Evolutionary conservation across 2,329 filamentous ascomycete species (phyloP), one percentile per base, ranked within the genome.

Genomic region (Colletotrichum destructivum): DNA sequence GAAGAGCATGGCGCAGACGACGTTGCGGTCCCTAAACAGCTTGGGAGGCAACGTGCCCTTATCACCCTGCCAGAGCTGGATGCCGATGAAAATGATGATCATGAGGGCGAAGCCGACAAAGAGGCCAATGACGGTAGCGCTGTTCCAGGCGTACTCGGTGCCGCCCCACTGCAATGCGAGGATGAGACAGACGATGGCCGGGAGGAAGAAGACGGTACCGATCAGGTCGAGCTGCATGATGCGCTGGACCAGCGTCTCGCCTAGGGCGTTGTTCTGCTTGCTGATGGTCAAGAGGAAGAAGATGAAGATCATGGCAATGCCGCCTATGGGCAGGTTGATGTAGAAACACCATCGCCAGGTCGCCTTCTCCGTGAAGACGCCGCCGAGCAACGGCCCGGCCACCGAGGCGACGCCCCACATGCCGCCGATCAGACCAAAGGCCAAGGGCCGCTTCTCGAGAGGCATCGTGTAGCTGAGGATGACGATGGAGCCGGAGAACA

Each of bases 91-190:
- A 38, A 85, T 73, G 66, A 77, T 66, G 18, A 82, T 78, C 77
- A 89, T 83, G 23, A 82, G 77, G 1, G 77, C 86, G n/a, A 83
- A 84, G 4, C 86, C 85, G 11, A 85, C 81, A 65, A 90, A 85
- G 23, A 90, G 79, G 1, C 86, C 87, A 47, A 89, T 86, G 61
- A 89, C 82, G 31, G 79, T 81, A 15, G 83, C 78, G 78, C 81
- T 83, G 68, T 77, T 81, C 88, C 88, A 91, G 4, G 88, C 62
- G 66, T 87, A 86, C 31, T 84, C 77, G 49, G 84, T 80, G 11
- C 89, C 89, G 16, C 88, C 89, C 85, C 87, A 90, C 75, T 90
- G 85, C 47, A 90, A 80, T 9, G 87, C 88, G 4, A 91, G 82
- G 11, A 90, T 79, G 15, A 90, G 81, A 74, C 84, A 87, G 72